phyloP scores from a whole-genome alignment of 345 rosid genomes.

The Arabidopsis arenosa region DNA sequence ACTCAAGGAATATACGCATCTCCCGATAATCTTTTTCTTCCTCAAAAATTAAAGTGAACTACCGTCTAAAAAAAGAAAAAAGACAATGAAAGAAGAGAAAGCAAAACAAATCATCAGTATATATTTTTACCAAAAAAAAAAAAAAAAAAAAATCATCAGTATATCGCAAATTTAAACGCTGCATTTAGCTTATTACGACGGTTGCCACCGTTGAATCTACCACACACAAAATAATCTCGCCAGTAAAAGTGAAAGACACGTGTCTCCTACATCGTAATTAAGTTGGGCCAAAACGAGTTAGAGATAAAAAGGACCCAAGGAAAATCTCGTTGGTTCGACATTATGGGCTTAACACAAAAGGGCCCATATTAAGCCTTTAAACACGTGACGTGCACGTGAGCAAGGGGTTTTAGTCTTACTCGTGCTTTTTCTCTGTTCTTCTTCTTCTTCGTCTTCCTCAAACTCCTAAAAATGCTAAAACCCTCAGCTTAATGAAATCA shows the following conservation, averaged over 20 bases:
- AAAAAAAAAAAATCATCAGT: not conserved
- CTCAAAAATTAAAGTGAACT: constrained; percentile 26
- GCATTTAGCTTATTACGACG: not conserved
- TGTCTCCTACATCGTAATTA: not conserved
- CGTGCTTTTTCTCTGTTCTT: not conserved
- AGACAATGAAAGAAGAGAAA: constrained; percentile 26
- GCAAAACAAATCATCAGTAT: constrained; percentile 7
- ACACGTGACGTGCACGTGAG: constrained; percentile 27
- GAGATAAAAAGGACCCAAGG: not conserved
- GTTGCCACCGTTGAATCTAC: no score
- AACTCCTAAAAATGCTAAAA: constrained; percentile 16
- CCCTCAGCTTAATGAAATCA: constrained; percentile 22
- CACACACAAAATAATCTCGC: no score
- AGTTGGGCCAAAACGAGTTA: not conserved
- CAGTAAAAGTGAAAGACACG: not conserved
- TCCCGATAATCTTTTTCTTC: constrained; percentile 8
- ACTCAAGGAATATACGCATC: constrained; percentile 38
- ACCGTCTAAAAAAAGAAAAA: constrained; percentile 23
- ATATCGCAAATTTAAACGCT: not conserved
- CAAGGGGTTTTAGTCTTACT: not conserved
- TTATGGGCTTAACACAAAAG: not conserved
- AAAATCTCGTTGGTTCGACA: not conserved
- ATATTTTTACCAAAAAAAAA: no score
- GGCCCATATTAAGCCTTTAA: not conserved
- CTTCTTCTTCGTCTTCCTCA: not conserved